Evolutionary conservation across 768 basidiomycete genomes (phyloP), one percentile per base, ranked within the genome.

Genomic region (Phylloporus scabripes): DNA sequence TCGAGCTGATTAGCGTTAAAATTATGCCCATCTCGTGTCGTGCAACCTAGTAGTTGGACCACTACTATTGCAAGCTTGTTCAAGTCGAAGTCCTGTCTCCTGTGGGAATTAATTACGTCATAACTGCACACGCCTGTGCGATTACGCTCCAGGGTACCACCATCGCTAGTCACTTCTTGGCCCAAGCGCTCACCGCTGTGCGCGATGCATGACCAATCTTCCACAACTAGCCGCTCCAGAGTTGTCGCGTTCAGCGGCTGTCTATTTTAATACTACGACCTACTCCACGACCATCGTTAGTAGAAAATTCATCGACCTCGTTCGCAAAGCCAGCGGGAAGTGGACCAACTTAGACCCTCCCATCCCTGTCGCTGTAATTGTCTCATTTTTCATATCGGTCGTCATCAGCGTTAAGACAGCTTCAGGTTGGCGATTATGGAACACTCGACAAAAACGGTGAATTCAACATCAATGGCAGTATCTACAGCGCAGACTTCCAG

Each of bases 341-440:
- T 66, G 64, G 60, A 50, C 59, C 5, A 66, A 59, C 42, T 69
- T 64, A 63, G 64, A 67, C 43, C 60, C 67, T 10, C 61, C 67
- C 18, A 58, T 55, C 42, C 60, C 56, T 29, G 56, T 67, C 31
- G 2, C 11, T 23, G 54, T 58, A 54, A 52, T 48, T 53, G 5
- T 36, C 23, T n/a, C n/a, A n/a, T n/a, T n/a, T n/a, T n/a, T n/a
- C n/a, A n/a, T 26, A 11, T 29, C 8, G 26, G 26, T 9, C 8
- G 4, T 1, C 26, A 28, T 28, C 26, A 7, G 26, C 38, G 20
- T 5, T 42, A n/a, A n/a, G n/a, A n/a, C n/a, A 31, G 18, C 17
- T 11, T 4, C 20, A 64, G 66, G 65, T 67, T 2, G 67, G 64
- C 14, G 64, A 61, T 51, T 69, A 68, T 49, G 64, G 67, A 14